phyloP scores from a whole-genome alignment of 495 filamentous ascomycete species.

The Penicillium desertorum region DNA sequence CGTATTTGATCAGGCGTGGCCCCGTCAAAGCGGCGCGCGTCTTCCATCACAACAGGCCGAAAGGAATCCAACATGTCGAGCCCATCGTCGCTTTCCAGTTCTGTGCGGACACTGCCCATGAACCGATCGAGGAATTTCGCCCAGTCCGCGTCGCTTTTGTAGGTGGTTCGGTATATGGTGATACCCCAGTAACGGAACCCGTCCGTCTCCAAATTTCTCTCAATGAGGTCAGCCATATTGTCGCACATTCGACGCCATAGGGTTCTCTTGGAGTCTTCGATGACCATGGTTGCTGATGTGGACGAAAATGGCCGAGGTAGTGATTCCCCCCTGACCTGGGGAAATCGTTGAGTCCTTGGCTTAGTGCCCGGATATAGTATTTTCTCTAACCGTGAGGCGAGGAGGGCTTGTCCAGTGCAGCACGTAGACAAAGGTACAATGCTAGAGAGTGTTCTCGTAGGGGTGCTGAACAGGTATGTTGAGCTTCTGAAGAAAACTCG shows the following conservation, averaged over 20 bases:
- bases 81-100: constrained; percentile 7
- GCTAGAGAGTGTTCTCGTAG: not conserved
- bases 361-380: no score
- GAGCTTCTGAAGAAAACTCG: constrained; percentile 9
- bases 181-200: constrained; percentile 13
- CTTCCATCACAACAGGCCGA: constrained; percentile 5
- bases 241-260: not conserved
- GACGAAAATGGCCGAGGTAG: constrained; percentile 12
- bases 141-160: constrained; percentile 13
- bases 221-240: constrained; percentile 6
- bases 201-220: constrained; percentile 11
- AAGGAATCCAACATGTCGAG: constrained; percentile 12
- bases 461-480: constrained; percentile 8
- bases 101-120: not conserved
- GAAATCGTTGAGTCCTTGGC: constrained; percentile 13
- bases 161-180: constrained; percentile 15
- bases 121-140: constrained; percentile 9
- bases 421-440: no score
- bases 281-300: constrained; percentile 13
- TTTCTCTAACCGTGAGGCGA: no score
- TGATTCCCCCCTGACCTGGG: constrained; percentile 4
- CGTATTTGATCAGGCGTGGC: constrained; percentile 4
- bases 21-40: constrained; percentile 2
- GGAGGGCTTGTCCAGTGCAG: no score
- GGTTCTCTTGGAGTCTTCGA: constrained; percentile 17